Percentiles rank a stretch among this genome's conserved stretches.
These are phyloP conservation scores for Cryptococcus depauperatus DNA, from an alignment of 1,284 basidiomycete species.

Conservation along the genomic window DNA sequence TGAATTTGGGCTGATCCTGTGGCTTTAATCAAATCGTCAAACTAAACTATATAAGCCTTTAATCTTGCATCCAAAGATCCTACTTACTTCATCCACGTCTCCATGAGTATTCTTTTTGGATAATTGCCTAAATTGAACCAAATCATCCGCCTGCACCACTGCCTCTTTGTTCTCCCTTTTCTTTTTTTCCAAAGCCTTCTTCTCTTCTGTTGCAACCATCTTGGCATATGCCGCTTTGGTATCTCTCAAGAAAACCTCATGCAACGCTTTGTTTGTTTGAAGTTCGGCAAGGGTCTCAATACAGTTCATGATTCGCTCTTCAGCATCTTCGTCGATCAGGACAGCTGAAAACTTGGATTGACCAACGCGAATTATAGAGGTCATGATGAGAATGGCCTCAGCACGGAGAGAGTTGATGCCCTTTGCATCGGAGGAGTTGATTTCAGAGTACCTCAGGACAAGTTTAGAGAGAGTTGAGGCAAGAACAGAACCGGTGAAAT, in stretches of 20 bases:
- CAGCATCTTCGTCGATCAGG: conserved; percentile 95
- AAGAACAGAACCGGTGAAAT: conserved; percentile 89
- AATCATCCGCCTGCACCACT: conserved; percentile 83
- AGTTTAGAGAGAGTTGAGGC: conserved; percentile 87
- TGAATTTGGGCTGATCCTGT: conserved; percentile 75
- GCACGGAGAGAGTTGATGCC: conserved; percentile 71
- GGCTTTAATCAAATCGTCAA: conserved; percentile 75
- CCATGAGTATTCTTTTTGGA: conserved; percentile 79
- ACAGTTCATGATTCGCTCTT: conserved; percentile 94
- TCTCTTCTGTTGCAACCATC: conserved; percentile 87
- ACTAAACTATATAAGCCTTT: background rate
- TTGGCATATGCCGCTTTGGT: conserved; percentile 88
- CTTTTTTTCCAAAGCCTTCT: conserved; percentile 83
- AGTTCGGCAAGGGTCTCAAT: conserved; percentile 80
- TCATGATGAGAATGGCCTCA: conserved; percentile 98
- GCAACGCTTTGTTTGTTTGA: conserved; percentile 55
- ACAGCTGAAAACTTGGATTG: conserved; percentile 90
- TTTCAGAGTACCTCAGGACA: conserved; percentile 68
- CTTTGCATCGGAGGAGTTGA: conserved; percentile 51
- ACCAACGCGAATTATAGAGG: conserved; percentile 89
- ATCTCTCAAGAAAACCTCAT: conserved; percentile 84
- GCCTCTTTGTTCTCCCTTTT: conserved; percentile 65
- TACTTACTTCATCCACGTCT: conserved; percentile 64
- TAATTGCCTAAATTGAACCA: conserved; percentile 88
- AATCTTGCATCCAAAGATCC: conserved; percentile 56